Base-by-base conservation (phyloP, 495 filamentous ascomycete species). In the Penicillium lividum region DNA sequence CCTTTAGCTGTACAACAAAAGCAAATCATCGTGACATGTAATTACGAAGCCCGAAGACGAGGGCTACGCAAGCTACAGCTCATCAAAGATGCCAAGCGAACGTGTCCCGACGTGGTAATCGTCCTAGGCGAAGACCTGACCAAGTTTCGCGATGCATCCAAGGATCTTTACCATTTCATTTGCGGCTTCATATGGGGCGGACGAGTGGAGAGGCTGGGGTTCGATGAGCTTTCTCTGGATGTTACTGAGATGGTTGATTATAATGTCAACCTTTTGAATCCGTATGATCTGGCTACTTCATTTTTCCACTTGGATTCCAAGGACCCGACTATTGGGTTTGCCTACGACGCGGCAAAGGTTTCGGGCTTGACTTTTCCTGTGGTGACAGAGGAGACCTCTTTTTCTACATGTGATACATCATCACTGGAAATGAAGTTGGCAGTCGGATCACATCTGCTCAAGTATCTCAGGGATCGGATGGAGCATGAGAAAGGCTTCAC, bases 21-120 rank as follows among this genome's bases (percentile, higher is more conserved):
- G 74, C 88, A 90, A 64, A 96, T 97, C 45, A 83, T 97, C 28
- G 93, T 92, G 44, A 98, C 93, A 5, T 96, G 92, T 80, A 97
- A 98, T 73, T 97, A 97, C 69, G 90, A 89, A 66, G 93, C 93
- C 7, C 84, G 93, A 6, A 66, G 77, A 31, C 77, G 85, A 34
- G 93, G 93, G 28, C 78, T 97, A 40, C 81, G 81, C 73, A 97
- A 98, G 76, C 78, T 97, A 30, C 89, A 92, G 73, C 78, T 90
- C 38, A 88, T 97, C 71, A 79, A 74, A 48, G 90, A 96, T 61
- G 93, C 93, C 4, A 89, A 85, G 70, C 84, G 84, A 62, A 75
- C 86, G 54, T 94, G 91, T 65, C 92, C 93, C 0, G 90, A 95
- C 51, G 82, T 97, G 29, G 84, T 95, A 49, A 86, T 97, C 45